These are phyloP conservation scores for Trametes meyenii DNA, from an alignment of 768 basidiomycete species.

Conservation along the genomic window DNA sequence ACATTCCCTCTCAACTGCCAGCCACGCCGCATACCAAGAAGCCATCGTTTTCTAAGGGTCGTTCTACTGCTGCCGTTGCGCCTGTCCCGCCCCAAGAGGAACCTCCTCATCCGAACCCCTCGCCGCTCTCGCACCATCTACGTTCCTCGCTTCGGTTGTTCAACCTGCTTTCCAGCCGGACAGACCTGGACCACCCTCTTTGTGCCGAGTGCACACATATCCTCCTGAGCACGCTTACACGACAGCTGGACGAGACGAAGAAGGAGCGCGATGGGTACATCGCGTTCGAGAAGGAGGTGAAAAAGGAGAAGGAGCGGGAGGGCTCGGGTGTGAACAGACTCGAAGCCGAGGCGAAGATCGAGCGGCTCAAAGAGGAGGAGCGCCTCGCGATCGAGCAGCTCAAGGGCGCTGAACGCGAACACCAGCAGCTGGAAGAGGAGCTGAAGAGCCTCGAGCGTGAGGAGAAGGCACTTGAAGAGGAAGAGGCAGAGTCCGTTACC, in stretches of 20 bases:
- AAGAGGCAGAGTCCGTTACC: slow-evolving; percentile 76
- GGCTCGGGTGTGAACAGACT: slow-evolving; percentile 57
- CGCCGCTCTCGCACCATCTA: slow-evolving; percentile 77
- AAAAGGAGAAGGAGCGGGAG: slow-evolving; percentile 79
- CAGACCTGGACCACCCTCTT: slow-evolving; percentile 89
- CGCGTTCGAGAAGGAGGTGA: slow-evolving; percentile 87
- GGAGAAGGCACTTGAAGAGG: slow-evolving; percentile 75
- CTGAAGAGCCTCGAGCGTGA: slow-evolving; percentile 70
- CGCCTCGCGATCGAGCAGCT: slow-evolving; percentile 72
- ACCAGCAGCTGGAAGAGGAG: slow-evolving; percentile 74
- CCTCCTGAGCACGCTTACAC: slow-evolving; percentile 72
- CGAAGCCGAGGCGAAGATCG: slow-evolving; percentile 73
- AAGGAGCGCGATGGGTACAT: slow-evolving; percentile 92
- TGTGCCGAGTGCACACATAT: slow-evolving; percentile 93
- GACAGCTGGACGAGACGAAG: slow-evolving; percentile 86
- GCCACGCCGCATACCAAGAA: slow-evolving; percentile 49
- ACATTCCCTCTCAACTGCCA: slow-evolving; percentile 61
- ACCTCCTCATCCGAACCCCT: slow-evolving; percentile 60
- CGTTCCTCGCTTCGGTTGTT: slow-evolving; percentile 75
- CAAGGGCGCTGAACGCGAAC: slow-evolving; percentile 74
- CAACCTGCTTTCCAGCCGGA: slow-evolving; percentile 73
- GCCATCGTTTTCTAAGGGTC: slow-evolving; percentile 41
- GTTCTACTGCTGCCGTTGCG: slow-evolving; percentile 31
- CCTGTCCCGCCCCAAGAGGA: slow-evolving; percentile 40
- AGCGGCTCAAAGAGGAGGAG: slow-evolving; percentile 70